Evolutionary conservation across 2,329 filamentous ascomycete genomes (phyloP).

Genomic region (Domatiomyces catenatus): DNA sequence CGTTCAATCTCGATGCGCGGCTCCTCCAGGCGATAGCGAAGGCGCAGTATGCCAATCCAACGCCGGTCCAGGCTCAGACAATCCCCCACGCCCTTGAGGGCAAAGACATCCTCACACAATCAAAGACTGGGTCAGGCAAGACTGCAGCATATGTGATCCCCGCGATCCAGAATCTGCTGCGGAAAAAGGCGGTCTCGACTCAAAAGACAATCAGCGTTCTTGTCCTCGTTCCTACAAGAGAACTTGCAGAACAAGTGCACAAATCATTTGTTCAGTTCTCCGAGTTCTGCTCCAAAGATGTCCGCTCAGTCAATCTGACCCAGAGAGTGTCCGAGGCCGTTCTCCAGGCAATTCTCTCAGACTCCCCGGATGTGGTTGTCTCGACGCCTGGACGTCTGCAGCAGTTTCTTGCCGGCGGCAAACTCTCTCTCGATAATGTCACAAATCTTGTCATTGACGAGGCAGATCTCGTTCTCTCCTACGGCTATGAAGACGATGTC

Average conservation of each 20-base stretch:
- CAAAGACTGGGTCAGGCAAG: slow-evolving; percentile 92
- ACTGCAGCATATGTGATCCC: slow-evolving; percentile 91
- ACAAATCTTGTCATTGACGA: slow-evolving; percentile 80
- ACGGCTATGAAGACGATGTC: slow-evolving; percentile 85
- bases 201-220: slow-evolving; percentile 47
- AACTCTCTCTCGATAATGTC: slow-evolving; percentile 55
- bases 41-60: slow-evolving; percentile 72
- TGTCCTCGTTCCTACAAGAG: slow-evolving; percentile 83
- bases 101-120: slow-evolving; percentile 77
- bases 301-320: slow-evolving; percentile 71
- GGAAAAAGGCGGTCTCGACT: slow-evolving; percentile 45
- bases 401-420: slow-evolving; percentile 57
- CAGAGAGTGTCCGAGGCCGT: slow-evolving; percentile 83
- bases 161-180: slow-evolving; percentile 69
- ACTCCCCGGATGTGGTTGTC: slow-evolving; percentile 75
- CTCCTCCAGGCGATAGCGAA: slow-evolving; percentile 73
- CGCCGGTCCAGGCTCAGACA: slow-evolving; percentile 71
- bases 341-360: slow-evolving; percentile 69
- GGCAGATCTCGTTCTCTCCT: slow-evolving; percentile 82
- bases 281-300: slow-evolving; percentile 68
- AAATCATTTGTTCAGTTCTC: slow-evolving; percentile 64
- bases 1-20: slow-evolving; percentile 67
- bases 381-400: slow-evolving; percentile 78
- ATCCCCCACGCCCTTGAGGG: slow-evolving; percentile 80
- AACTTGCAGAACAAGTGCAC: slow-evolving; percentile 81